Percentiles rank a stretch among this genome's conserved stretches.
Evolutionary conservation across 768 basidiomycete species (phyloP).

Genomic region (Lactarius vividus): DNA sequence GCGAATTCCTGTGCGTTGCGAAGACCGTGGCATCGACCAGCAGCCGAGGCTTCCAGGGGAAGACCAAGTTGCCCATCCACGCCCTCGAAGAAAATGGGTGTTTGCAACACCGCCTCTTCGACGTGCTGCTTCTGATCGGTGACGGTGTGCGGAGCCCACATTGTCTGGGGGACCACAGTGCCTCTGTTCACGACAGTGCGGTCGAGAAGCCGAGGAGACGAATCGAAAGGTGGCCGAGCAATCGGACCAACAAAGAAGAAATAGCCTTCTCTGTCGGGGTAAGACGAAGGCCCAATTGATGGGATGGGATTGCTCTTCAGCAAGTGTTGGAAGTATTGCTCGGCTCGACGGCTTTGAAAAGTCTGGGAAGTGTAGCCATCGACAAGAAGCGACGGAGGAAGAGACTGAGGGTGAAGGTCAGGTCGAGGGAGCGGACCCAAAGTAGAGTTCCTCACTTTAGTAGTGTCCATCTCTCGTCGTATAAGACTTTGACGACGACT

Average conservation of each 20-base stretch:
- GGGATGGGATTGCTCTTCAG: background rate
- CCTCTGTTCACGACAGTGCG: background rate
- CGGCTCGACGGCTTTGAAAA: background rate
- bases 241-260: background rate
- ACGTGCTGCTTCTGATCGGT: slow-evolving; percentile 13
- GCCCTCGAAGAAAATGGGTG: slow-evolving; percentile 17
- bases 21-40: slow-evolving; percentile 8
- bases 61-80: slow-evolving; percentile 7
- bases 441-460: background rate
- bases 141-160: slow-evolving; percentile 6
- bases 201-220: background rate
- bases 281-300: background rate
- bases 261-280: background rate
- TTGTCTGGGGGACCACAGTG: slow-evolving; percentile 18
- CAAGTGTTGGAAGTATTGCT: background rate
- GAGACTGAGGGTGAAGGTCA: background rate
- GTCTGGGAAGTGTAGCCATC: slow-evolving; percentile 13
- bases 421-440: background rate
- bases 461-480: background rate
- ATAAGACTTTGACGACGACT: background rate
- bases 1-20: background rate
- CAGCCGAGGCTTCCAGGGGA: slow-evolving; percentile 4
- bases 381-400: slow-evolving; percentile 9
- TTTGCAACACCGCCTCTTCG: slow-evolving; percentile 6
- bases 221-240: background rate